A percentile compares a stretch with the other conserved stretches of the same genome.
phyloP scores from a whole-genome alignment of 352 stramenopile genomes.

The Lagenidium giganteum region DNA sequence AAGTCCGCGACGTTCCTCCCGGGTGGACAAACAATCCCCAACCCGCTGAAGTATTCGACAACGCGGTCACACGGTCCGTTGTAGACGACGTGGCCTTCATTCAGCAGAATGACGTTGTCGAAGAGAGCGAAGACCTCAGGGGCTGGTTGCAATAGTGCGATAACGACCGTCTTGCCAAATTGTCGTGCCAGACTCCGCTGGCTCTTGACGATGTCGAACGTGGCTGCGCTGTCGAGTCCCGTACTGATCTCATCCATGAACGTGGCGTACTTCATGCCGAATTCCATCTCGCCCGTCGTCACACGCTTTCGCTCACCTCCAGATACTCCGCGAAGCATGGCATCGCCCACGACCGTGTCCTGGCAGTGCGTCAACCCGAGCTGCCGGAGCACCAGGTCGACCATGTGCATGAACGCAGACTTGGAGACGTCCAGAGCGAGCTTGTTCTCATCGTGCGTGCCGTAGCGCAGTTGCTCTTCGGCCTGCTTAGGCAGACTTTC shows the following conservation, averaged over 20 bases:
- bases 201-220: no score
- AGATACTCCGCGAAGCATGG: constrained; percentile 38
- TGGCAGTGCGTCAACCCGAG: constrained; percentile 34
- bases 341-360: constrained; percentile 46
- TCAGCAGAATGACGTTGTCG: no score
- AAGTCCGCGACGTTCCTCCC: constrained; percentile 29
- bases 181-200: no score
- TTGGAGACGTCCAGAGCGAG: constrained; percentile 4
- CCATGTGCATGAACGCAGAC: constrained; percentile 19
- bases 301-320: constrained; percentile 65
- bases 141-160: constrained; percentile 10
- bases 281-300: constrained; percentile 77
- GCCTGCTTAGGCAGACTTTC: no score
- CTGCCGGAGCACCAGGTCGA: constrained; percentile 35
- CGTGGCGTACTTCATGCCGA: constrained; percentile 53
- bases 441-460: constrained; percentile 18
- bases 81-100: no score
- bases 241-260: no score
- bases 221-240: no score
- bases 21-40: constrained; percentile 25
- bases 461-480: constrained; percentile 23
- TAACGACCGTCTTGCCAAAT: no score
- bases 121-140: constrained; percentile 16
- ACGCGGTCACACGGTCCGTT: no score
- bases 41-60: constrained; percentile 22